These are phyloP conservation scores for Mucor circinelloides DNA, from an alignment of 371 early-diverging fungal genomes.

Conservation along the genomic window DNA sequence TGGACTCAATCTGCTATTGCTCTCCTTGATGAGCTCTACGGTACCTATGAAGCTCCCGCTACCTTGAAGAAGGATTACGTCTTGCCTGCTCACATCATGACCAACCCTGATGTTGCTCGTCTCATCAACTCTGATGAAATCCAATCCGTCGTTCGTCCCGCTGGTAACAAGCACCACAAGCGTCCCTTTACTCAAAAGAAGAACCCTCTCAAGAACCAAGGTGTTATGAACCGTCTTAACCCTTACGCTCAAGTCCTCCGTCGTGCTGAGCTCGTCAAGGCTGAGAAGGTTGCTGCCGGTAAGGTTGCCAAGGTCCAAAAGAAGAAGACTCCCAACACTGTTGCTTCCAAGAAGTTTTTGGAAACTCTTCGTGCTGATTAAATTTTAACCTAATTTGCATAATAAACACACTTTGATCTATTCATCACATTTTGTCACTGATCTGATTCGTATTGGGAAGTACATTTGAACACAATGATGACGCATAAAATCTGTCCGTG, in stretches of 20 bases:
- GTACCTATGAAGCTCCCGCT: constrained; percentile 83
- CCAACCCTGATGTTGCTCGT: constrained; percentile 95
- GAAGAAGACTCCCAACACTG: constrained; percentile 38
- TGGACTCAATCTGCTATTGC: constrained; percentile 99
- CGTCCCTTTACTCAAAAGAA: constrained; percentile 94
- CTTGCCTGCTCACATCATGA: constrained; percentile 88
- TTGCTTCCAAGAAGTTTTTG: constrained; percentile 66
- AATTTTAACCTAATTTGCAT: constrained; percentile 7
- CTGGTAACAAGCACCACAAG: constrained; percentile 80
- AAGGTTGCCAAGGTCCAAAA: constrained; percentile 68
- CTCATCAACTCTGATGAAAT: constrained; percentile 98
- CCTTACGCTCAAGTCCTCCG: constrained; percentile 93
- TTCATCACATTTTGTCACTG: background rate
- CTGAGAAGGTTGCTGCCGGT: constrained; percentile 65
- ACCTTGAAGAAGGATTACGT: constrained; percentile 94
- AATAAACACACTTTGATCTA: background rate
- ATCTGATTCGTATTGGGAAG: too few relatives aligned
- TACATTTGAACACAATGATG: too few relatives aligned
- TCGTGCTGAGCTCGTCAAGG: constrained; percentile 78
- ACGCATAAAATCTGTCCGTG: too few relatives aligned
- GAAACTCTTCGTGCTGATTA: constrained; percentile 68
- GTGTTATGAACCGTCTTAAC: constrained; percentile 94
- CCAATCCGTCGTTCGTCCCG: constrained; percentile 92
- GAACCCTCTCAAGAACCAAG: constrained; percentile 96
- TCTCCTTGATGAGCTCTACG: constrained; percentile 94